Evolutionary conservation across 768 basidiomycete genomes (phyloP), one percentile per base, ranked within the genome.

Genomic region (Lactarius hatsudake): DNA sequence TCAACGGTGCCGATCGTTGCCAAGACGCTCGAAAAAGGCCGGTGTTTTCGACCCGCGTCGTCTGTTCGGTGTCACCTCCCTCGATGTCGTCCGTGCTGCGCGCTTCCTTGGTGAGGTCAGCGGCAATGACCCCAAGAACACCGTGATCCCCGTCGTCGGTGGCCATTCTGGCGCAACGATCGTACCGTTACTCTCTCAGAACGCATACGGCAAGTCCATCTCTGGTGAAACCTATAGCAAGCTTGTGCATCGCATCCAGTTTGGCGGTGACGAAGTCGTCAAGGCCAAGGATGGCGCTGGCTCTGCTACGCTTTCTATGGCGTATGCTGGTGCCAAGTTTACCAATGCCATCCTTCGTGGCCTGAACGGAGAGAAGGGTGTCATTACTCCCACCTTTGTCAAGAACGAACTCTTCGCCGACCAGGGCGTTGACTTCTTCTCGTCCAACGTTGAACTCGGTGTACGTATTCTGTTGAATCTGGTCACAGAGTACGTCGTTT

Each of bases 121-220:
- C 65, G 86, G 86, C 51, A 80, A 84, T 69, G 77, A 86, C 67
- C 93, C 94, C 61, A 71, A 78, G 38, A 83, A 93, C 67, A 85
- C 89, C 55, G 77, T 81, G 51, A 85, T 98, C 68, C 89, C 94
- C 66, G 95, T 98, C 72, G 81, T 98, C 65, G 96, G 96, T 75
- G 96, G 96, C 57, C 96, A 99, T 87, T 91, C 89, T 45, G 96
- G 96, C 66, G 83, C 92, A n/a, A 99, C 96, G 69, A 99, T 99
- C 75, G 92, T 99, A 30, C 96, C 96, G 45, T 85, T 99, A 60
- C 87, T 99, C 73, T 94, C 93, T 23, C 96, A 99, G 79, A 84
- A 84, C 36, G 63, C 78, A 42, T 76, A 86, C 71, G 93, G 91
- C 70, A 88, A 90, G 78, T 77, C 73, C n/a, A 79, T 98, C 75